Percentiles rank a stretch among this genome's conserved stretches.
Conservation (phyloP, 352 stramenopile species). For the Pythium phragmiticola region DNA sequence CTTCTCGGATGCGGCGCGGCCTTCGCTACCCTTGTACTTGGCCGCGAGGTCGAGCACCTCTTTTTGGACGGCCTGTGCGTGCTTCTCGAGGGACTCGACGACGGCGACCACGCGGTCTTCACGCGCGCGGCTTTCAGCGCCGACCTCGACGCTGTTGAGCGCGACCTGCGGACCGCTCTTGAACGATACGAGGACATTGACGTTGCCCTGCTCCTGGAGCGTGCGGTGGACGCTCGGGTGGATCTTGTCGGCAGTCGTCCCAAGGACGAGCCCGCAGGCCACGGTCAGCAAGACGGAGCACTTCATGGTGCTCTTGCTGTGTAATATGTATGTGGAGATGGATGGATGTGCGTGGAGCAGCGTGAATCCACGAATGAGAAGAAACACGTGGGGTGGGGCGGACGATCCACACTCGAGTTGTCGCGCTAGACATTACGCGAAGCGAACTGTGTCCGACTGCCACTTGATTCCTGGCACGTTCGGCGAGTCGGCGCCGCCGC, state of each 20-base stretch:
- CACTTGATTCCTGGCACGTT: conserved; percentile 21
- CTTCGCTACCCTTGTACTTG: conserved; percentile 15
- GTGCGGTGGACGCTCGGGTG: conserved; percentile 26
- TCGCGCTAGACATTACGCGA: neutral
- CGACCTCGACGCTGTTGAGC: conserved; percentile 10
- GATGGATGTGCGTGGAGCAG: neutral
- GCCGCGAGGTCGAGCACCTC: conserved; percentile 19
- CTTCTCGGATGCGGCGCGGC: neutral
- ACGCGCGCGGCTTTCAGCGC: conserved; percentile 3
- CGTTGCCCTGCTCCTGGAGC: conserved; percentile 11
- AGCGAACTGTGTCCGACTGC: neutral
- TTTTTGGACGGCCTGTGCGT: conserved; percentile 8
- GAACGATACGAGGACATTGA: conserved; percentile 29
- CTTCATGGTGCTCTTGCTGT: neutral
- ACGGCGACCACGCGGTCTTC: conserved; percentile 18
- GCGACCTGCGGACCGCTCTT: conserved; percentile 15
- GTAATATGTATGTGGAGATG: too few species aligned
- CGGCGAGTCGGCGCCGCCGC: conserved; percentile 4
- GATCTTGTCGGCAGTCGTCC: conserved; percentile 3
- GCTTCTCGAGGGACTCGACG: conserved; percentile 20
- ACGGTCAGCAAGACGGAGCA: neutral
- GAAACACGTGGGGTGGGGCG: neutral
- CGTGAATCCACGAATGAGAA: neutral
- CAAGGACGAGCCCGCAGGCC: neutral
- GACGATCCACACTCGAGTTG: neutral